phyloP scores from a whole-genome alignment of 116 monocot species.

The Iris pallida region DNA sequence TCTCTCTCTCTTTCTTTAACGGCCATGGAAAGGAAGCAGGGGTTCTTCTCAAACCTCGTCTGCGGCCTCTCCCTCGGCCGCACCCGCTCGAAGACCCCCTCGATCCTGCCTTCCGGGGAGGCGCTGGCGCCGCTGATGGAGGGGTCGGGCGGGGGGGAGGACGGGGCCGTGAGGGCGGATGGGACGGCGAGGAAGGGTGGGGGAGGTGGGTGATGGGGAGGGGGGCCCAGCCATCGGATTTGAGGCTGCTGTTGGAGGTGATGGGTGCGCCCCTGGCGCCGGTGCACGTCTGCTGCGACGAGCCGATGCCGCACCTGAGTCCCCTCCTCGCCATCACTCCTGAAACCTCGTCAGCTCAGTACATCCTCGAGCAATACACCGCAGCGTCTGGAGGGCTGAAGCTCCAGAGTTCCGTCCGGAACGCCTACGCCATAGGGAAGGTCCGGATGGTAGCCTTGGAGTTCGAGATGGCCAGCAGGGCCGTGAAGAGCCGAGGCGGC shows the following conservation, averaged over 20 bases:
- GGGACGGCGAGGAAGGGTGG: constrained; percentile 15
- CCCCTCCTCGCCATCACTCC: too few relatives aligned
- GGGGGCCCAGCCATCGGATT: neutral
- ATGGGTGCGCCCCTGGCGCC: constrained; percentile 84
- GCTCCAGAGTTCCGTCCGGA: constrained; percentile 58
- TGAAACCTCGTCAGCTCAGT: constrained; percentile 75
- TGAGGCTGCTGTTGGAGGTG: constrained; percentile 63
- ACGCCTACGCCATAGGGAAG: constrained; percentile 79
- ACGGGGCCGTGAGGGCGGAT: neutral
- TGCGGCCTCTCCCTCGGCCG: constrained; percentile 18
- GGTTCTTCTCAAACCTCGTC: constrained; percentile 18
- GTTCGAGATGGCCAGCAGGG: constrained; percentile 60
- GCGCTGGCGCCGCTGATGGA: constrained; percentile 26
- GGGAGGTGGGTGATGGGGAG: constrained; percentile 15
- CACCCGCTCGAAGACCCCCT: constrained; percentile 5
- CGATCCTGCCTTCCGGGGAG: constrained; percentile 12
- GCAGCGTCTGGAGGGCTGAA: constrained; percentile 70
- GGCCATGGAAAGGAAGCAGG: constrained; percentile 15
- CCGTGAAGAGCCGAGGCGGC: constrained; percentile 46
- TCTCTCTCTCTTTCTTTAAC: neutral
- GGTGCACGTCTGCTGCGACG: constrained; percentile 29
- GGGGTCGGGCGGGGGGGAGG: constrained; percentile 17
- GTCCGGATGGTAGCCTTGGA: constrained; percentile 68
- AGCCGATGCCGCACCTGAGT: constrained; percentile 46
- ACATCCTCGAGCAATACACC: constrained; percentile 81